Evolutionary conservation across 208 protist species (phyloP).

Genomic region (Trypanosoma mega): DNA sequence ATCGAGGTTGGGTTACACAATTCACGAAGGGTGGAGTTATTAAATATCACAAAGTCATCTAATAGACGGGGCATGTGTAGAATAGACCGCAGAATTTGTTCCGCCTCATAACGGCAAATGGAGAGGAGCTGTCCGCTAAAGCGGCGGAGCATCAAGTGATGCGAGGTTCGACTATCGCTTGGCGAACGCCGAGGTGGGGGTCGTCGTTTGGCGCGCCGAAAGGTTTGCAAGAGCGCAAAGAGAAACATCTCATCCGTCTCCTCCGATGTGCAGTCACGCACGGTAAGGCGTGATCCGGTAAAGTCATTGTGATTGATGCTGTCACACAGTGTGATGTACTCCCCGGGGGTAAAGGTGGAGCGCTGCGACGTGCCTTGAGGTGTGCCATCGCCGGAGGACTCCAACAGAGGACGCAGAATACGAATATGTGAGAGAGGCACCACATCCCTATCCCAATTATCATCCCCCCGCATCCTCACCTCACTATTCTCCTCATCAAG

Average conservation of each 20-base stretch:
- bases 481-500: background rate
- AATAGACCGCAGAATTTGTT: conserved; percentile 36
- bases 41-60: conserved; percentile 63
- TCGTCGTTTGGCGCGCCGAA: conserved; percentile 59
- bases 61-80: conserved; percentile 46
- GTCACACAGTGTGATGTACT: conserved; percentile 64
- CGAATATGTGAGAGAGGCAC: conserved; percentile 14
- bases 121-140: conserved; percentile 70
- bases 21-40: conserved; percentile 3
- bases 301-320: conserved; percentile 54
- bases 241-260: conserved; percentile 53
- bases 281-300: conserved; percentile 37
- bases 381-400: background rate
- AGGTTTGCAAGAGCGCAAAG: conserved; percentile 56
- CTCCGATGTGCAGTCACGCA: conserved; percentile 41
- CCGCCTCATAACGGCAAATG: conserved; percentile 61
- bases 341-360: conserved; percentile 31
- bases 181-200: conserved; percentile 5
- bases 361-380: background rate
- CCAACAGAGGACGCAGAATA: conserved; percentile 15
- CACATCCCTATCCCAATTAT: background rate
- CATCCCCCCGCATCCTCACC: background rate
- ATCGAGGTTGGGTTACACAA: background rate
- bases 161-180: conserved; percentile 3
- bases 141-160: conserved; percentile 17